phyloP scores from a whole-genome alignment of 2,329 filamentous ascomycete species.

The Botrytis fabae region DNA sequence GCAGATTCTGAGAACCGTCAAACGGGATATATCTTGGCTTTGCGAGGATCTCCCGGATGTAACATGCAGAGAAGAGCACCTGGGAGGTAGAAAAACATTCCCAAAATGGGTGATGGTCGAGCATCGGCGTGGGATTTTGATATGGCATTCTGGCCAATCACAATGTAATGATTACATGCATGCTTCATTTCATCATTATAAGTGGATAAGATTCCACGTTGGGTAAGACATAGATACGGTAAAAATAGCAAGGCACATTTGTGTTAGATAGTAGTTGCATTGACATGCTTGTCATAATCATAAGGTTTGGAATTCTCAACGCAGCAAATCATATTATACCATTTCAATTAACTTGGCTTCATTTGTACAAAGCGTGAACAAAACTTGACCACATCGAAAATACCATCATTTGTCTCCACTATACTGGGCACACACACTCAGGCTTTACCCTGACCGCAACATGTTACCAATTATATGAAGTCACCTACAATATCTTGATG shows the following conservation, averaged over 20 bases:
- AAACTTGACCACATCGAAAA: not conserved
- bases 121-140: not conserved
- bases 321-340: not conserved
- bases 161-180: not conserved
- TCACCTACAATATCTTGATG: constrained; percentile 11
- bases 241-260: not conserved
- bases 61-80: constrained; percentile 1
- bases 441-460: constrained; percentile 6
- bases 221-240: not conserved
- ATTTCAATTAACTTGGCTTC: not conserved
- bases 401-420: constrained; percentile 1
- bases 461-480: constrained; percentile 11
- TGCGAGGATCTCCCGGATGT: constrained; percentile 1
- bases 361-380: constrained; percentile 3
- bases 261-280: too few relatives aligned
- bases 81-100: not conserved
- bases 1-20: not conserved
- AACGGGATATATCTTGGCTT: not conserved
- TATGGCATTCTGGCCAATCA: not conserved
- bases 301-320: not conserved
- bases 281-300: not conserved
- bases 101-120: not conserved
- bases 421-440: not conserved
- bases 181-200: not conserved
- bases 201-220: not conserved